These are phyloP conservation scores for Myotisia sp. DNA, from an alignment of 2,329 filamentous ascomycete genomes.

Conservation along the genomic window DNA sequence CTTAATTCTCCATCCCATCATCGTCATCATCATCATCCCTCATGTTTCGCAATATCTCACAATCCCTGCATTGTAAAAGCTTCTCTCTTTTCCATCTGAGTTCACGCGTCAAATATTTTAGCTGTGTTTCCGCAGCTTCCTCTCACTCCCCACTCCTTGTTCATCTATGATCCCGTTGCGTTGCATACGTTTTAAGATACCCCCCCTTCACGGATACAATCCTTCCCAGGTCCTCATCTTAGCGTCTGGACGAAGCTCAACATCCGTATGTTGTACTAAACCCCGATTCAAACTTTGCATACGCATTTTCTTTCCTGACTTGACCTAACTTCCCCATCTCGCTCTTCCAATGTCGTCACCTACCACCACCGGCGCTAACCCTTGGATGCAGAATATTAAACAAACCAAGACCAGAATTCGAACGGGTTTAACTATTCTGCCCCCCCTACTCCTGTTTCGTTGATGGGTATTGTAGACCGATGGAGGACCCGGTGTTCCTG, in stretches of 20 bases:
- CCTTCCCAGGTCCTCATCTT: too few species aligned
- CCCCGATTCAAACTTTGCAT: background rate
- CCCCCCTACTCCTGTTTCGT: slow-evolving; percentile 6
- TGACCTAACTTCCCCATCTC: background rate
- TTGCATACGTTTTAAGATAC: too few species aligned
- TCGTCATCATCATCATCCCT: background rate
- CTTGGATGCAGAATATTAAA: slow-evolving; percentile 8
- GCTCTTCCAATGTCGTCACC: background rate
- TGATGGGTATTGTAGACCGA: slow-evolving; percentile 8
- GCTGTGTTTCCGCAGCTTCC: too few species aligned
- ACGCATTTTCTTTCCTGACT: background rate
- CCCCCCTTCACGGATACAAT: too few species aligned
- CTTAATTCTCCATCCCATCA: slow-evolving; percentile 31
- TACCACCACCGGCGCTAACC: slow-evolving; percentile 11
- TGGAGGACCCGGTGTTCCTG: slow-evolving; percentile 8
- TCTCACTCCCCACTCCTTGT: too few species aligned
- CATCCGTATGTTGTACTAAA: background rate
- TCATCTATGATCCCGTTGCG: too few species aligned
- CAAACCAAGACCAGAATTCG: slow-evolving; percentile 6
- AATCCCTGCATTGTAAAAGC: background rate
- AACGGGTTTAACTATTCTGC: slow-evolving; percentile 3
- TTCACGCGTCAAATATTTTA: background rate
- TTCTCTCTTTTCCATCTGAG: background rate
- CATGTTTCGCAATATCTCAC: background rate
- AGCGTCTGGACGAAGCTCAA: too few species aligned